Base-by-base conservation (phyloP, 805 yeast genomes). In the Dipodascopsis uninucleata region DNA sequence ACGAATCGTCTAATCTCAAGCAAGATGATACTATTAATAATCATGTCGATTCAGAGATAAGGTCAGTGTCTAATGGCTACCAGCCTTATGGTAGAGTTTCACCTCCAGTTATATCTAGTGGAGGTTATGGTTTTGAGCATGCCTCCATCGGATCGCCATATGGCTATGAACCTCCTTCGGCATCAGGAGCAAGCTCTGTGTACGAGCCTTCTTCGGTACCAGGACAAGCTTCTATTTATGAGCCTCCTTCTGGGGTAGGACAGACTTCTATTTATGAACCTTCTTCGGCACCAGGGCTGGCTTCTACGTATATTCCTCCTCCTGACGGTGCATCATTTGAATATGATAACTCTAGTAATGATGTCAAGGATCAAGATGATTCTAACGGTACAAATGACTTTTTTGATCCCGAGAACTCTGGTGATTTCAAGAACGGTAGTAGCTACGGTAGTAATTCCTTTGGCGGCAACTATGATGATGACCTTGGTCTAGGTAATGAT, bases 401-500 rank as follows among this genome's bases (percentile, higher is more conserved):
- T 20, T 34, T 31, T 20, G 7, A 8, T 34, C 8, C 38, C 5
- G 8, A 20, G 18, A 34, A 16, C 35, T 31, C 41, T 7, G n/a
- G n/a, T n/a, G n/a, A n/a, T n/a, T n/a, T n/a, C n/a, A n/a, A 6
- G 31, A 35, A 20, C 38, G 9, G 9, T 24, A 35, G 18, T 31
- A 35, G 38, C 38, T 20, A 17, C n/a, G n/a, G n/a, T n/a, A n/a
- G n/a, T n/a, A n/a, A n/a, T n/a, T 24, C 10, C 14, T 18, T 12
- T 24, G 22, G 9, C 14, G 36, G 33, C 41, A 26, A 41, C 16
- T 48, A 34, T 18, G 51, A 47, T 18, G 58, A 52, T 21, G 58
- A 55, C 33, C 43, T 55, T 16, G 59, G 58, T 8, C 33, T 54
- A 9, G 59, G 55, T 23, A 55, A 55, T 28, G 41, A 18, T 22